These are phyloP conservation scores for Capronia coronata DNA, from an alignment of 2,329 filamentous ascomycete species.

Conservation along the genomic window DNA sequence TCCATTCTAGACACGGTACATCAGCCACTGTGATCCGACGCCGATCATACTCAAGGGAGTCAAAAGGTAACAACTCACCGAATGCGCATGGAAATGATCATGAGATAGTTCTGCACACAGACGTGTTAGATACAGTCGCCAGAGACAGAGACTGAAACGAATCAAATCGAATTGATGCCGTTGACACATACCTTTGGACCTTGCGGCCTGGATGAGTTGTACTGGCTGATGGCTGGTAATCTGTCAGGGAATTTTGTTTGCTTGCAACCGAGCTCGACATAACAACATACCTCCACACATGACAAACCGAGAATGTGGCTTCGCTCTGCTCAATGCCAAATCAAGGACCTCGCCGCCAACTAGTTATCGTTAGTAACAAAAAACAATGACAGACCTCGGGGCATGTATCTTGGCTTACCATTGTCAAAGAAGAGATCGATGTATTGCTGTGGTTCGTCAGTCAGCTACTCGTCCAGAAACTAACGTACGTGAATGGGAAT, in stretches of 20 bases:
- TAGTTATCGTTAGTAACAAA: too few relatives aligned
- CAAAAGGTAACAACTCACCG: constrained; percentile 37
- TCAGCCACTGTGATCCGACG: too few relatives aligned
- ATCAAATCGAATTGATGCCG: constrained; percentile 17
- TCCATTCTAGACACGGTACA: constrained; percentile 5
- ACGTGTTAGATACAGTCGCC: neutral
- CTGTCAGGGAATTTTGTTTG: neutral
- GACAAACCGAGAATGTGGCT: constrained; percentile 57
- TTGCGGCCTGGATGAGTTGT: constrained; percentile 53
- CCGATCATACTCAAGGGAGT: too few relatives aligned
- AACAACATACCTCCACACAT: constrained; percentile 58
- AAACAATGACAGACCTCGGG: too few relatives aligned
- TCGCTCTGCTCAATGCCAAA: constrained; percentile 57
- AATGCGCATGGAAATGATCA: constrained; percentile 51
- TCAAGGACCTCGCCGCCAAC: constrained; percentile 67
- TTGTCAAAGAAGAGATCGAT: constrained; percentile 71
- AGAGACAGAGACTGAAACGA: too few relatives aligned
- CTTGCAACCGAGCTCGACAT: neutral
- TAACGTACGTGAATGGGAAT: neutral
- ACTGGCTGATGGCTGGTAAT: constrained; percentile 60
- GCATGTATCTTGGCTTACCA: constrained; percentile 28
- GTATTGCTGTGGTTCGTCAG: constrained; percentile 32
- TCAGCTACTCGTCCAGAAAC: neutral
- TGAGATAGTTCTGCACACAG: constrained; percentile 43
- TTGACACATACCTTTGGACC: constrained; percentile 48